phyloP scores from a whole-genome alignment of 2,329 filamentous ascomycete species.

The Monosporascus sp. region DNA sequence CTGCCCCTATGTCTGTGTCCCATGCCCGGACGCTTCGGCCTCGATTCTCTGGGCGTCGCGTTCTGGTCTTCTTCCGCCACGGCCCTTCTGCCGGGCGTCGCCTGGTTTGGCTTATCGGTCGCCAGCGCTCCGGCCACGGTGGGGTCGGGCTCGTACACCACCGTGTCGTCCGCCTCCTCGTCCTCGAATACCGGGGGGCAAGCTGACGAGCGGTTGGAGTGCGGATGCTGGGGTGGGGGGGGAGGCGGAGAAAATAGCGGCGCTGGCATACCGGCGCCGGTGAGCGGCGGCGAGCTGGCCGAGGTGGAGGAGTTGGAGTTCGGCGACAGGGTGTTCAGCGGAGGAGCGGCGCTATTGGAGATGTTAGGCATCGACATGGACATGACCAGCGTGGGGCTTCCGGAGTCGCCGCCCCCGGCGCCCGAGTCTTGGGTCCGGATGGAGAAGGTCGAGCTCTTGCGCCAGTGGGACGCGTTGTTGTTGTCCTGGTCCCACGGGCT shows the following conservation, averaged over 20 bases:
- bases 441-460: conserved; percentile 48
- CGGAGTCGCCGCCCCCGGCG: conserved; percentile 39
- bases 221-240: conserved; percentile 11
- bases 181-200: conserved; percentile 38
- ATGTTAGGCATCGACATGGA: conserved; percentile 32
- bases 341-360: conserved; percentile 13
- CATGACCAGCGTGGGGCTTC: conserved; percentile 48
- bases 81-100: conserved; percentile 14
- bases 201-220: conserved; percentile 20
- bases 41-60: conserved; percentile 12
- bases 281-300: background rate
- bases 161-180: conserved; percentile 23
- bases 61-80: conserved; percentile 14
- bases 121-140: conserved; percentile 2
- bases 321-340: conserved; percentile 12
- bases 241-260: conserved; percentile 20
- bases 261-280: conserved; percentile 6
- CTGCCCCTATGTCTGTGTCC: conserved; percentile 42
- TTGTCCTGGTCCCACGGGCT: conserved; percentile 36
- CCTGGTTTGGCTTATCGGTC: conserved; percentile 2
- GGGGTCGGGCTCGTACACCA: conserved; percentile 5
- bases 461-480: conserved; percentile 26
- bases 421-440: conserved; percentile 41
- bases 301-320: conserved; percentile 12
- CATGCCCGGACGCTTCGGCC: conserved; percentile 25